phyloP scores from a whole-genome alignment of 2,329 filamentous ascomycete genomes.

The Aaosphaeria arxii region DNA sequence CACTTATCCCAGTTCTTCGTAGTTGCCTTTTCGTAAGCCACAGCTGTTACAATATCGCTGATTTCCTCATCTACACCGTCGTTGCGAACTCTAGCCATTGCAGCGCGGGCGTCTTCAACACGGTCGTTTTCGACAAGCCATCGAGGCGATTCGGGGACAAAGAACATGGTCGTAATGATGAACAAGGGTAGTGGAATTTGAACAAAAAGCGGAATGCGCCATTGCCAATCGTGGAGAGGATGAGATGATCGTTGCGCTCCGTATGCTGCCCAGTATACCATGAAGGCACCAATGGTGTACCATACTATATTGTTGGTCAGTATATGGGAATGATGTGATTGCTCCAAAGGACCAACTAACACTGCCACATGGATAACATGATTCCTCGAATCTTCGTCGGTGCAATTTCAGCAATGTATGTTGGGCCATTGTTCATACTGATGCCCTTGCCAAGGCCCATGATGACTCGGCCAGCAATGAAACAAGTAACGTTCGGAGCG shows the following conservation, averaged over 20 bases:
- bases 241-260: neutral
- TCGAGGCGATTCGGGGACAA: neutral
- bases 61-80: neutral
- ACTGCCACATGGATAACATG: neutral
- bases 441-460: slow-evolving; percentile 58
- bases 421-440: slow-evolving; percentile 54
- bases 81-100: neutral
- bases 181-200: neutral
- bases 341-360: no score
- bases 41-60: neutral
- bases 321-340: no score
- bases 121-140: neutral
- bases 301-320: no score
- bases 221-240: neutral
- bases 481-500: slow-evolving; percentile 44
- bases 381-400: slow-evolving; percentile 50
- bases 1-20: no score
- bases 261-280: neutral
- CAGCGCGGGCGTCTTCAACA: neutral
- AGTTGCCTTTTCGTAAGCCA: neutral
- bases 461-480: slow-evolving; percentile 51
- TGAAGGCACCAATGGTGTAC: neutral
- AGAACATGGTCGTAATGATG: neutral
- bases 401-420: slow-evolving; percentile 62
- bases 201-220: neutral